These are phyloP conservation scores for Pachysandra terminalis DNA, from an alignment of 164 flowering plant species.

Conservation along the genomic window DNA sequence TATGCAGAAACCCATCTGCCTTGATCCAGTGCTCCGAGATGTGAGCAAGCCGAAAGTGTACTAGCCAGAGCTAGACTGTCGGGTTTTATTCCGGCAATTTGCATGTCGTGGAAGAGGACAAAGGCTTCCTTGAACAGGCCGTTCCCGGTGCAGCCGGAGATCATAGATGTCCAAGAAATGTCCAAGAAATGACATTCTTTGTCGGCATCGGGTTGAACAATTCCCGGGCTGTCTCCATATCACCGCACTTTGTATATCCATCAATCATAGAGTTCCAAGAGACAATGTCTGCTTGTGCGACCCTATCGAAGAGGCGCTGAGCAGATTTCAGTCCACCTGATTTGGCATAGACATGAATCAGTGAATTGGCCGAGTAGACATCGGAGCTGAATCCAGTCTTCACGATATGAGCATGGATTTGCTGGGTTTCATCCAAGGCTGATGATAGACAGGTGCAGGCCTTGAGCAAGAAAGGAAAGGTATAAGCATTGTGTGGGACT, in stretches of 20 bases:
- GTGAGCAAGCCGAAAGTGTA: constrained; percentile 41
- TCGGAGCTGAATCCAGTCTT: constrained; percentile 35
- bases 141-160: constrained; percentile 24
- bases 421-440: constrained; percentile 25
- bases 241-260: constrained; percentile 33
- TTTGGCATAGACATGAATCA: constrained; percentile 35
- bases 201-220: constrained; percentile 32
- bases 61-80: constrained; percentile 33
- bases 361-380: constrained; percentile 32
- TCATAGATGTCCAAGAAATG: constrained; percentile 47
- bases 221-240: constrained; percentile 25
- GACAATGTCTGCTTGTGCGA: constrained; percentile 30
- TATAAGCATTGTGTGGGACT: constrained; percentile 33
- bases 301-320: constrained; percentile 28
- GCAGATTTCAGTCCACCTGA: constrained; percentile 24
- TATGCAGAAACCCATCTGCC: constrained; percentile 51
- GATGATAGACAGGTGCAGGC: constrained; percentile 33
- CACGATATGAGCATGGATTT: constrained; percentile 42
- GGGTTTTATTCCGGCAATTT: constrained; percentile 32
- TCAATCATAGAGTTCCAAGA: constrained; percentile 49
- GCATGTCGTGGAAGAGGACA: constrained; percentile 38
- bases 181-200: constrained; percentile 33
- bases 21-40: constrained; percentile 46
- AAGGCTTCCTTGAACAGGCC: constrained; percentile 33
- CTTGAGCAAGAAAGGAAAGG: constrained; percentile 53